Percentiles rank a stretch among this genome's conserved stretches.
These are phyloP conservation scores for Nyssa sinensis DNA, from an alignment of 148 eudicot species.

Conservation along the genomic window DNA sequence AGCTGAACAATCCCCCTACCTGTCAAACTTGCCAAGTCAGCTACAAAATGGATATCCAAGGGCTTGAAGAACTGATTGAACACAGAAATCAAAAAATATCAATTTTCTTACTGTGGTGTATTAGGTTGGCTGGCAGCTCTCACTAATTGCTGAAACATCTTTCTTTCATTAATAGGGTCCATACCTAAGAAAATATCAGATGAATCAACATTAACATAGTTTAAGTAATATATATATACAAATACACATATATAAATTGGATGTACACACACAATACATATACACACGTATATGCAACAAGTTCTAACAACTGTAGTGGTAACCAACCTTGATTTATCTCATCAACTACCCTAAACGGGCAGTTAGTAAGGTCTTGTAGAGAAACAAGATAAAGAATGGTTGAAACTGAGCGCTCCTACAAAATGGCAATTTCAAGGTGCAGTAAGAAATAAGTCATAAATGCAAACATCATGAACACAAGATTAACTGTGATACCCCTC, in stretches of 20 bases:
- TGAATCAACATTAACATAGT: neutral
- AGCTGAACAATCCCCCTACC: neutral
- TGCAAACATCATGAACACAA: constrained; percentile 13
- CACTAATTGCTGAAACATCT: constrained; percentile 98
- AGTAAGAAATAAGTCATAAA: constrained; percentile 19
- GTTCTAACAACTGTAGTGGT: neutral
- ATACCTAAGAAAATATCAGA: constrained; percentile 50
- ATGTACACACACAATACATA: neutral
- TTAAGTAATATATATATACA: too few relatives aligned
- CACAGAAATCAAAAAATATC: neutral
- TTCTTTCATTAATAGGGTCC: constrained; percentile 96
- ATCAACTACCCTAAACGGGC: constrained; percentile 99
- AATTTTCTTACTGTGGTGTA: constrained; percentile 88
- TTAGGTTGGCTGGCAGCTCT: constrained; percentile 92
- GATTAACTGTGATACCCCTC: constrained; percentile 66
- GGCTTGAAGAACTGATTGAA: neutral
- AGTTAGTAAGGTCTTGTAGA: constrained; percentile 92
- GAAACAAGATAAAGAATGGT: constrained; percentile 97
- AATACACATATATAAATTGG: too few relatives aligned
- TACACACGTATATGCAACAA: neutral
- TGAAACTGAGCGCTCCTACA: constrained; percentile 97
- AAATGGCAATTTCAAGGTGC: constrained; percentile 8
- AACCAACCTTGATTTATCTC: constrained; percentile 94
- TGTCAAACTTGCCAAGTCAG: neutral
- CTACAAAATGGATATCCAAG: neutral